Evolutionary conservation across 257 asterid species (phyloP).

Genomic region (Solanum medicagineum): DNA sequence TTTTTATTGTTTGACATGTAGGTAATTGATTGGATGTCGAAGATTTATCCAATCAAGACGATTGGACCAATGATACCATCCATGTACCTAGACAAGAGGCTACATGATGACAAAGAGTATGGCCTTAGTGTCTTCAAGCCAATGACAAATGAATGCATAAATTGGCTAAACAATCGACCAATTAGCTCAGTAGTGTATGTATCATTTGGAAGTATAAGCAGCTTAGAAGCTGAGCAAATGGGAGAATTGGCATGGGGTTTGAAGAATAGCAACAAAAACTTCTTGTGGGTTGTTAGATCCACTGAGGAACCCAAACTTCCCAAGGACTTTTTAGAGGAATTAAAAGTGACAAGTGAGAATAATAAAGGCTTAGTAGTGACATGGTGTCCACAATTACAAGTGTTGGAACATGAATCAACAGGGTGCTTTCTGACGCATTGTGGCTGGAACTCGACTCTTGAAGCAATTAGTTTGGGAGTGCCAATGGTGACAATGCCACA

Average conservation of each 20-base stretch:
- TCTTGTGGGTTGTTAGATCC: background rate
- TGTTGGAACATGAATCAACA: background rate
- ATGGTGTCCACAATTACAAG: background rate
- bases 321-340: background rate
- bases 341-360: background rate
- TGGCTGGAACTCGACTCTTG: constrained; percentile 55
- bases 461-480: constrained; percentile 15
- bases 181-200: background rate
- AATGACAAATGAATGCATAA: background rate
- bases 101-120: background rate
- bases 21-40: background rate
- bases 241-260: background rate
- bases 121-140: background rate
- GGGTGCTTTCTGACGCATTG: constrained; percentile 30
- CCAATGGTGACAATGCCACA: background rate
- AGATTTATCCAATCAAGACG: background rate
- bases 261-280: background rate
- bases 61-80: constrained; percentile 1
- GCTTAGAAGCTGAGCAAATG: background rate
- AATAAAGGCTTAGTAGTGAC: background rate
- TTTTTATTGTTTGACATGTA: too few species aligned
- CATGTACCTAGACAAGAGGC: background rate
- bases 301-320: background rate
- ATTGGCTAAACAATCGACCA: background rate
- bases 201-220: background rate